Evolutionary conservation across 169 alveolate genomes (phyloP).

Genomic region (Cryptosporidium parvum): DNA sequence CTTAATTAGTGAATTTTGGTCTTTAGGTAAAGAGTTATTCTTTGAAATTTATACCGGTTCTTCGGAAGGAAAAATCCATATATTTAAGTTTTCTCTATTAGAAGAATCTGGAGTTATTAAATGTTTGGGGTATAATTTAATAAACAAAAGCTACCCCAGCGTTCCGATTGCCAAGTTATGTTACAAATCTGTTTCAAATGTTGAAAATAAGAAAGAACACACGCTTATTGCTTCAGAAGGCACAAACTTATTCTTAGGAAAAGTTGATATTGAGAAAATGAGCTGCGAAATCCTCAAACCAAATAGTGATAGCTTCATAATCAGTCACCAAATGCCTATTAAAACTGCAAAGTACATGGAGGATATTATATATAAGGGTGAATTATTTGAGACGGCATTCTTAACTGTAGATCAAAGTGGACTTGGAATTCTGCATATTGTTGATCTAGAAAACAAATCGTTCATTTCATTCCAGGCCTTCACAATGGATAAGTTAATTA

Average conservation of each 20-base stretch:
- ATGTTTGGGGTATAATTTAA: neutral
- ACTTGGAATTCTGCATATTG: conserved; percentile 29
- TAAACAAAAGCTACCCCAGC: conserved; percentile 23
- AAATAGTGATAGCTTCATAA: neutral
- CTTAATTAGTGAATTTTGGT: conserved; percentile 29
- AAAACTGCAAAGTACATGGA: conserved; percentile 17
- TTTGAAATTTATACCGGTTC: conserved; percentile 55
- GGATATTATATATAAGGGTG: neutral
- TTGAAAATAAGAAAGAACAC: neutral
- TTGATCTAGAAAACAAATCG: neutral
- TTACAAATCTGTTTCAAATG: neutral
- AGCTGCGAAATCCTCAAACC: neutral
- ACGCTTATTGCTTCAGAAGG: conserved; percentile 3
- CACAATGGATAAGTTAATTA: neutral
- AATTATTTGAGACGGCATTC: conserved; percentile 8
- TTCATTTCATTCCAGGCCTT: neutral
- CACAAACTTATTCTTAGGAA: conserved; percentile 24
- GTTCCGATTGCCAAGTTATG: conserved; percentile 34
- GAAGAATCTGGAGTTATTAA: neutral
- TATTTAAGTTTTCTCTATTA: conserved; percentile 1
- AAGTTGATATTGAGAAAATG: neutral
- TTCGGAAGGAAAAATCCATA: conserved; percentile 26
- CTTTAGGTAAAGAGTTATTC: neutral
- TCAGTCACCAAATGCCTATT: conserved; percentile 34
- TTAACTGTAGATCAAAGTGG: conserved; percentile 54